Evolutionary conservation across 768 basidiomycete species (phyloP).

Genomic region (Leccinum barrowsii): DNA sequence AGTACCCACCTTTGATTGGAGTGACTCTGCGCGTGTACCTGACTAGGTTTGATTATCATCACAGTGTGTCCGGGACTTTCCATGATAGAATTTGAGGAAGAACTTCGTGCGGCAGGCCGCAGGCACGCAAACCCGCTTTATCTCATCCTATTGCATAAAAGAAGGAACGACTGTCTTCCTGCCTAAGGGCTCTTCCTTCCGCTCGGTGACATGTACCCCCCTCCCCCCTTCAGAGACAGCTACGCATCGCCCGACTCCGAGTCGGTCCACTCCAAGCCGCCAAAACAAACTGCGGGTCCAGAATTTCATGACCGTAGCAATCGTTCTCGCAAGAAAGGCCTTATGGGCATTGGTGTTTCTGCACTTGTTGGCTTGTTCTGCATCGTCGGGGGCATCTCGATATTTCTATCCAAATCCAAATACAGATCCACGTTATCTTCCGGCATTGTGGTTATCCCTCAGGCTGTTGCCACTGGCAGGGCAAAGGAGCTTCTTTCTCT

Average conservation of each 20-base stretch:
- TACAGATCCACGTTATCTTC: conserved; percentile 20
- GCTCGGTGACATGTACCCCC: conserved; percentile 7
- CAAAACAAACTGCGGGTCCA: conserved; percentile 19
- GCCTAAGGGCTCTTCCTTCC: not conserved
- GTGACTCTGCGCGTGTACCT: too few relatives aligned
- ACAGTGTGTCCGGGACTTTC: too few relatives aligned
- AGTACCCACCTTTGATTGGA: too few relatives aligned
- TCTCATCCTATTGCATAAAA: not conserved
- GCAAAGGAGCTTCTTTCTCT: conserved; percentile 20
- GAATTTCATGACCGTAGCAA: conserved; percentile 29
- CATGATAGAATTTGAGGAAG: too few relatives aligned
- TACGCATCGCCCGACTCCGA: conserved; percentile 18
- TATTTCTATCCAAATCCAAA: conserved; percentile 4
- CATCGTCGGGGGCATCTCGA: conserved; percentile 21
- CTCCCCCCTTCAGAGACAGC: conserved; percentile 3
- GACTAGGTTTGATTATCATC: too few relatives aligned
- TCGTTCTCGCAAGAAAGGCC: conserved; percentile 20
- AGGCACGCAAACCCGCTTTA: not conserved
- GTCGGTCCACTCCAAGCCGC: conserved; percentile 13
- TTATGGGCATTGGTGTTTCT: conserved; percentile 25
- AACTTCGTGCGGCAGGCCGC: too few relatives aligned
- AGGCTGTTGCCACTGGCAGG: conserved; percentile 6
- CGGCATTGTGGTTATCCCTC: conserved; percentile 19
- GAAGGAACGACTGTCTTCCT: too few relatives aligned
- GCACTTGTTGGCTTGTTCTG: conserved; percentile 22